phyloP scores from a whole-genome alignment of 2,329 filamentous ascomycete species.

The Periconia sp. region DNA sequence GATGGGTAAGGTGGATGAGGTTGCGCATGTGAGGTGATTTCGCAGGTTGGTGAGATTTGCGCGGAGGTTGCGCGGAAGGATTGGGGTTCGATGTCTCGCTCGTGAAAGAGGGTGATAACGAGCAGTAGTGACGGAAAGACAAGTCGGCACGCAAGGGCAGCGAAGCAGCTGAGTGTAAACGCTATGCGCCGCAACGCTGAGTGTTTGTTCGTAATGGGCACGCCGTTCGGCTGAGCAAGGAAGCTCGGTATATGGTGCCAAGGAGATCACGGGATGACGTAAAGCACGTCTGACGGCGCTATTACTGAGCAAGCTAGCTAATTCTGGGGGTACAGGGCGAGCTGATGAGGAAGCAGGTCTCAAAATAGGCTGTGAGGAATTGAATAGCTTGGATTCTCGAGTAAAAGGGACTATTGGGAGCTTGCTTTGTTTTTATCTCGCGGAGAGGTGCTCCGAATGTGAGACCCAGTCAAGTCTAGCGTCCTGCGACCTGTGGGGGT shows the following conservation, averaged over 20 bases:
- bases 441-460: no score
- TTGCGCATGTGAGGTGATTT: conserved; percentile 16
- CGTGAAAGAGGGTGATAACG: not conserved
- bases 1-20: conserved; percentile 8
- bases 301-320: not conserved
- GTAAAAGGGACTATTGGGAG: no score
- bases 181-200: conserved; percentile 1
- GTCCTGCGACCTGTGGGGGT: no score
- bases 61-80: conserved; percentile 4
- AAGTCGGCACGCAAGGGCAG: not conserved
- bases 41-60: not conserved
- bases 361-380: no score
- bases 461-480: no score
- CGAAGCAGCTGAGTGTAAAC: conserved; percentile 2
- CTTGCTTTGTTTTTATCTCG: no score
- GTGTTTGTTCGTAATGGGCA: not conserved
- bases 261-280: conserved; percentile 15
- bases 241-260: conserved; percentile 2
- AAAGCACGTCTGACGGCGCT: conserved; percentile 5
- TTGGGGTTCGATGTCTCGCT: conserved; percentile 2
- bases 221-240: conserved; percentile 5
- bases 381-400: no score
- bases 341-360: not conserved
- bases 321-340: not conserved
- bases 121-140: conserved; percentile 3